Base-by-base conservation (phyloP, 2,329 filamentous ascomycete species). In the Diaporthe humulicola region DNA sequence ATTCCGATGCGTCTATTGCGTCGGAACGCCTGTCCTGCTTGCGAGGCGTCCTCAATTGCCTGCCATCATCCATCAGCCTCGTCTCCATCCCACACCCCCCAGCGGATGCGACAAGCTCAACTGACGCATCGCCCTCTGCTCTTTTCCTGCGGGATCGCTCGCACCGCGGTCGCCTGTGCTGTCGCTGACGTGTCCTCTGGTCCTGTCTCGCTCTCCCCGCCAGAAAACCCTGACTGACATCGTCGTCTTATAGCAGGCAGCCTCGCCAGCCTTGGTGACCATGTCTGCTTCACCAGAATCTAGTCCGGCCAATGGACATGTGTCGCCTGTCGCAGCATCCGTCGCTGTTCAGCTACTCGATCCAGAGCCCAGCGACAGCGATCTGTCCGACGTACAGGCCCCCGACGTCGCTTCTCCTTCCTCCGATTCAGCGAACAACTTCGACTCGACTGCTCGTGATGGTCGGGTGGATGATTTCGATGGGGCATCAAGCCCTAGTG, bases 301-400 rank as follows among this genome's bases (percentile, higher is more conserved):
- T 79, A 88, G 90, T 85, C 87, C 91, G 81, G 88, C 89, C 81
- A 94, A 95, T 85, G 93, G 93, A 81, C 90, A 92, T 84, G 82
- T 87, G 79, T 90, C 90, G 81, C 88, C 90, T 79, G 84, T 86
- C 77, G 85, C 87, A 77, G 86, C 87, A 79, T 85, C 87, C 78
- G 84, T 81, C 75, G 82, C 81, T 71, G 82, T 84, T 73, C 80
- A 82, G 75, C 79, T 84, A 67, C 82, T 85, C 77, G 83, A 84
- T 76, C 84, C 83, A 74, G 80, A 89, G 76, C 89, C 89, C 78
- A 93, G 90, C 84, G 94, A 95, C 79, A 95, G 92, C 88, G 94
- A 95, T 79, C 88, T 93, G 76, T 95, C 94, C 80, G 93, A 97
- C 80, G 87, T 90, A 79, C 89, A 90, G 81, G 85, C 87, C 80